Percentiles rank a stretch among this genome's conserved stretches.
Evolutionary conservation across 495 filamentous ascomycete genomes (phyloP).

Genomic region (Cetradonia linearis): DNA sequence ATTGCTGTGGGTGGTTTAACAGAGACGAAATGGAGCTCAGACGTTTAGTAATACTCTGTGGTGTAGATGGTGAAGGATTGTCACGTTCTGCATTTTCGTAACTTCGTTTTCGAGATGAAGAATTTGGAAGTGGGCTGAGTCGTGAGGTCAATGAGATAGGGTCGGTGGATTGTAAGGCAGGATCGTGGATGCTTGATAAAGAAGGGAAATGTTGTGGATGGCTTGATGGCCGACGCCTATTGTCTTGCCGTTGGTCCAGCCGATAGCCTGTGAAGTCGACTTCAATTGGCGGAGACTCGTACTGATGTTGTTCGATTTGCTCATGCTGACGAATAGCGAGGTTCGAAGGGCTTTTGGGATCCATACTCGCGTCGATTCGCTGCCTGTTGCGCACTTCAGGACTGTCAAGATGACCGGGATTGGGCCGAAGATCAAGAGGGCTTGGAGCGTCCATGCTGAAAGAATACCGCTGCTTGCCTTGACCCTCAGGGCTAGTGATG

Average conservation of each 20-base stretch:
- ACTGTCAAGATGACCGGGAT: constrained; percentile 26
- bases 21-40: constrained; percentile 74
- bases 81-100: constrained; percentile 32
- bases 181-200: constrained; percentile 35
- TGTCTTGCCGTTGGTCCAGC: constrained; percentile 20
- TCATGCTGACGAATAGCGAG: constrained; percentile 49
- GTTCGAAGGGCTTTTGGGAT: constrained; percentile 48
- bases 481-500: constrained; percentile 26
- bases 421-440: constrained; percentile 17
- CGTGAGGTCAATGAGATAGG: constrained; percentile 26
- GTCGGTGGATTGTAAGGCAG: constrained; percentile 27
- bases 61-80: constrained; percentile 34
- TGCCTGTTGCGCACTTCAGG: constrained; percentile 37
- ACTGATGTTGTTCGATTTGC: constrained; percentile 25
- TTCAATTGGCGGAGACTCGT: constrained; percentile 36
- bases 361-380: constrained; percentile 36
- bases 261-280: constrained; percentile 44
- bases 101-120: constrained; percentile 37
- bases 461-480: constrained; percentile 13
- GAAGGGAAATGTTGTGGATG: constrained; percentile 34
- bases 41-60: constrained; percentile 40
- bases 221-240: constrained; percentile 22
- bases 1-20: constrained; percentile 47
- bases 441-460: constrained; percentile 13
- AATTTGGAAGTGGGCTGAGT: constrained; percentile 31